These are phyloP conservation scores for Hylodesmum podocarpum DNA, from an alignment of 306 rosid species.

Conservation along the genomic window DNA sequence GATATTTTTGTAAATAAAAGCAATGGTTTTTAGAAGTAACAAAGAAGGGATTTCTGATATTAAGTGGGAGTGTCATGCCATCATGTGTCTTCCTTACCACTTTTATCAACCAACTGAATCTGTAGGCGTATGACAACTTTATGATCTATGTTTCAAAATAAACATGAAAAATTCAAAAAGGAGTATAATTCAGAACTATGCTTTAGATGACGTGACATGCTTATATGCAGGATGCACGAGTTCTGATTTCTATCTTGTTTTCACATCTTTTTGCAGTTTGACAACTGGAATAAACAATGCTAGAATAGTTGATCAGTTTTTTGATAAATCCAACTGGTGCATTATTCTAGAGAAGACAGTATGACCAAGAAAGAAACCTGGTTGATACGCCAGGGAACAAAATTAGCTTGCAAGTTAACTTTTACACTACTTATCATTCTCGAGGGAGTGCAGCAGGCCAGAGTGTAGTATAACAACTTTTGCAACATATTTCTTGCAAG, in stretches of 20 bases:
- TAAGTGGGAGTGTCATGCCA: background rate
- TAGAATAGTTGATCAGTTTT: conserved; percentile 73
- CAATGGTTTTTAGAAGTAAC: background rate
- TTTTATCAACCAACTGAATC: background rate
- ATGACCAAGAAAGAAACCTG: conserved; percentile 36
- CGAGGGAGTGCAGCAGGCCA: background rate
- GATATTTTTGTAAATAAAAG: background rate
- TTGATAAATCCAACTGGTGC: conserved; percentile 95
- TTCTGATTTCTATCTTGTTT: conserved; percentile 15
- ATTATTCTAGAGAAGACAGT: conserved; percentile 70
- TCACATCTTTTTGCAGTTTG: conserved; percentile 53
- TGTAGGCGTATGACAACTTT: conserved; percentile 16
- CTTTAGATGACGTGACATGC: conserved; percentile 7
- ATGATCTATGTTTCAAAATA: background rate
- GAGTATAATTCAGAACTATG: background rate
- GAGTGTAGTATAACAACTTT: background rate
- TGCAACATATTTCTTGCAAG: background rate
- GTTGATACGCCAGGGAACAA: background rate
- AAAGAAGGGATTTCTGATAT: background rate
- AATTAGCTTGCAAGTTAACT: background rate
- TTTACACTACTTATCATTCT: background rate
- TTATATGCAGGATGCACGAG: background rate
- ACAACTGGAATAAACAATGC: conserved; percentile 66
- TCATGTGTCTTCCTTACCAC: conserved; percentile 1
- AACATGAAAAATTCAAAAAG: background rate